These are phyloP conservation scores for Wickerhamomyces kurtzmanii DNA, from an alignment of 805 yeast genomes.

Conservation along the genomic window DNA sequence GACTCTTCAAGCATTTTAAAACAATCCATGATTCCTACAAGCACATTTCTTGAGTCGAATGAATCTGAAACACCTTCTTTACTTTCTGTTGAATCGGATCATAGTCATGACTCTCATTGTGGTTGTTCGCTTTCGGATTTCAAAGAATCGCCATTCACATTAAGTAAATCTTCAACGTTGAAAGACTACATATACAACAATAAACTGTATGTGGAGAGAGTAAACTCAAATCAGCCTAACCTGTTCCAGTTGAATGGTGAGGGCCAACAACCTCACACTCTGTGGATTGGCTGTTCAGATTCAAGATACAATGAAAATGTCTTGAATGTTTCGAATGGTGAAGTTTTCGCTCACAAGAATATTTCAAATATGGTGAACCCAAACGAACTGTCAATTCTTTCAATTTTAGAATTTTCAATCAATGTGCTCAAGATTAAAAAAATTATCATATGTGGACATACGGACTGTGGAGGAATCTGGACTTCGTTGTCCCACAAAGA, in stretches of 20 bases:
- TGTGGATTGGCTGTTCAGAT: slow-evolving; percentile 93
- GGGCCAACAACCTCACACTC: slow-evolving; percentile 88
- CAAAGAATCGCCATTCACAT: slow-evolving; percentile 15
- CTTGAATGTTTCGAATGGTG: slow-evolving; percentile 79
- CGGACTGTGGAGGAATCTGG: slow-evolving; percentile 91
- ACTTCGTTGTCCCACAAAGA: slow-evolving; percentile 60
- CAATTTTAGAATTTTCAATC: slow-evolving; percentile 82
- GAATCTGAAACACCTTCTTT: too few species aligned
- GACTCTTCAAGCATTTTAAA: too few species aligned
- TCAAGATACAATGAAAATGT: slow-evolving; percentile 80
- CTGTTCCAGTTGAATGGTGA: slow-evolving; percentile 39
- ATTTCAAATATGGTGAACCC: slow-evolving; percentile 69
- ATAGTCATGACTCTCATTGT: slow-evolving; percentile 1
- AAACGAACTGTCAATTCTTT: slow-evolving; percentile 62
- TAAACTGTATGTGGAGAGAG: slow-evolving; percentile 30
- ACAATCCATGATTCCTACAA: too few species aligned
- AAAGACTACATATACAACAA: slow-evolving; percentile 41
- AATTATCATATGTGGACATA: slow-evolving; percentile 85
- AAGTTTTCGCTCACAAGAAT: slow-evolving; percentile 79
- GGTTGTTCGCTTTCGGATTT: too few species aligned
- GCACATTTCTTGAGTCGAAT: too few species aligned
- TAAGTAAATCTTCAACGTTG: slow-evolving; percentile 36
- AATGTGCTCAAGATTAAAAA: slow-evolving; percentile 74
- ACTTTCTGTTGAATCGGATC: too few species aligned
- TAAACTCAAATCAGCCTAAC: slow-evolving; percentile 14